Evolutionary conservation across 2,329 filamentous ascomycete species (phyloP), one percentile per base, ranked within the genome.

Genomic region (Fusarium burgessii): DNA sequence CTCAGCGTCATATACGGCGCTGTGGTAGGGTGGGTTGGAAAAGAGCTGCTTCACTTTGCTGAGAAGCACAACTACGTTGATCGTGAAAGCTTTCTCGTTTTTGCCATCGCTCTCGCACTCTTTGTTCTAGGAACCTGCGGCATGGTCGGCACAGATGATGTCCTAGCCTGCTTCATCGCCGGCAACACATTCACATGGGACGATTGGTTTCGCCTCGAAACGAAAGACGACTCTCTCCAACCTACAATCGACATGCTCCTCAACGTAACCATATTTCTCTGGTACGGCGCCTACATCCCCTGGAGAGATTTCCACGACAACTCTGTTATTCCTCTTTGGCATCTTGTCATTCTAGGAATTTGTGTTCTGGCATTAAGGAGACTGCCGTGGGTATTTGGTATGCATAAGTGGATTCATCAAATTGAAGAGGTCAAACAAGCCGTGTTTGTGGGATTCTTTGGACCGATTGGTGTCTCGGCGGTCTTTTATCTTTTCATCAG

Each of bases 191-290:
- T 98, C 73, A 97, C 93, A 0, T 95, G 93, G 90, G 94, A 97
- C 78, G 94, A 97, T 80, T 97, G 93, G 94, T 98, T 97, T 81
- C 91, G 95, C 1, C 84, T 95, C 2, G 93, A 97, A 79, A 98
- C 95, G 0, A 84, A 92, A 74, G 95, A 97, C 73, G 95, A 98
- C 77, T 95, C 93, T 4, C 87, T 98, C n/a, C 94, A 98, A 78
- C 94, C 94, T 0, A 97, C 94, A 0, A 92, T 98, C 47, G 94
- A 98, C 79, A 97, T 97, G 94, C 86, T 98, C 4, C 90, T 98
- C 62, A 98, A 98, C 77, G 89, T 97, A 6, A 86, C 91, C 20
- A 88, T 98, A 41, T 98, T 98, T 79, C 89, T 97, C 80, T 98
- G 94, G 94, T 95, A 93, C 74, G 94, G 94, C 6, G 93, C 93